phyloP scores from a whole-genome alignment of 2,329 filamentous ascomycete species.

The Penicillium sp. region DNA sequence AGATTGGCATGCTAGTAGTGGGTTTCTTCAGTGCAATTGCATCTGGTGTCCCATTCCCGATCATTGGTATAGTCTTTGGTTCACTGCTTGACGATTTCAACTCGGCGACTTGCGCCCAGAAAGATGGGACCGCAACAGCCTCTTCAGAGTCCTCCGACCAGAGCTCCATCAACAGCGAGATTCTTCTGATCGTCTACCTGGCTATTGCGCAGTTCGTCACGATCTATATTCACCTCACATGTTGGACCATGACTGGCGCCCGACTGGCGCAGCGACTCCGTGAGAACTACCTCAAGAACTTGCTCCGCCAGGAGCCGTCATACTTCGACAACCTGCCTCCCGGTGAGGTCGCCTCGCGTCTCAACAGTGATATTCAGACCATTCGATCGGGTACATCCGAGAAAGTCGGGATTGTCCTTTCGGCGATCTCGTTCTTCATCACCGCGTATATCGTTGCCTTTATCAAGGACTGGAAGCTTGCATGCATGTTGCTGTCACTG shows the following conservation, averaged over 20 bases:
- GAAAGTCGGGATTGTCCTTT: constrained; percentile 67
- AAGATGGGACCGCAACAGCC: constrained; percentile 9
- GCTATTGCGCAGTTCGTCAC: constrained; percentile 62
- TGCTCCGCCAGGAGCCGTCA: constrained; percentile 62
- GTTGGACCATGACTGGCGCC: constrained; percentile 65
- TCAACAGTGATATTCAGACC: constrained; percentile 66
- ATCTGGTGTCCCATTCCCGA: constrained; percentile 42
- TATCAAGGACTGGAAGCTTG: constrained; percentile 61
- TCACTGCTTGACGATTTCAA: constrained; percentile 44
- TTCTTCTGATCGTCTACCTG: constrained; percentile 64
- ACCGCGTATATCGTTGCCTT: constrained; percentile 69
- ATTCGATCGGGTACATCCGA: constrained; percentile 69
- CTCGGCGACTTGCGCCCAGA: constrained; percentile 25
- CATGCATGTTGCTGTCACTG: constrained; percentile 64
- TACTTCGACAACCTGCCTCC: constrained; percentile 65
- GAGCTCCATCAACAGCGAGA: constrained; percentile 49
- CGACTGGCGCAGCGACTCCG: constrained; percentile 64
- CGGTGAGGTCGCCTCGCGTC: constrained; percentile 63
- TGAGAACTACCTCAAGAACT: constrained; percentile 58
- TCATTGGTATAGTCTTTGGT: constrained; percentile 43
- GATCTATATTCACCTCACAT: constrained; percentile 65
- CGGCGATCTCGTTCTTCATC: constrained; percentile 64
- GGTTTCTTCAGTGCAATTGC: constrained; percentile 33
- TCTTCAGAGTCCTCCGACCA: constrained; percentile 22
- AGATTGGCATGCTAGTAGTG: constrained; percentile 28